Base-by-base conservation (phyloP, 179 eudicot genomes). In the Drosera spatulata region DNA sequence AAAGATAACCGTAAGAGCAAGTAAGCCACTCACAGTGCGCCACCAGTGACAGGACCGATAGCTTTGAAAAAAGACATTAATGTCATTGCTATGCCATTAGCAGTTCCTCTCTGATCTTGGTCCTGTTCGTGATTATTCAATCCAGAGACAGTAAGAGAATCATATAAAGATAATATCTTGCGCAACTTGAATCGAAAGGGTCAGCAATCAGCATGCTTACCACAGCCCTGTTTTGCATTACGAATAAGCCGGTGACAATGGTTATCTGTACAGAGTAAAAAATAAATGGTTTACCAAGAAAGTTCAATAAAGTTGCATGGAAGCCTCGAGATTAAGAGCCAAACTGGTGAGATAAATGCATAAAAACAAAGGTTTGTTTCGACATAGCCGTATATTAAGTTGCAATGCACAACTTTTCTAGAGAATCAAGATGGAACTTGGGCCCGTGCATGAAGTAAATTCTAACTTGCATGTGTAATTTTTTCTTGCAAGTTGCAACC, bases 41-140 rank as follows among this genome's bases (percentile, higher is more conserved):
- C 86, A 5, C 79, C 86, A 60, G 67, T 57, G 33, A 81, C 79
- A 51, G 86, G 86, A 53, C 83, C 86, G 38, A 71, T 64, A 15
- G 86, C 77, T 70, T 81, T 81, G 62, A 72, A 79, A 76, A 81
- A 47, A 39, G 86, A 81, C 86, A 81, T 76, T 11, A 65, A 61
- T 3, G 86, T 79, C 81, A 81, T 76, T 41, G 86, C 47, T 39
- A 81, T 41, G 61, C 86, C 86, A 46, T 79, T 81, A 37, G 86
- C 86, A 10, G 86, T 79, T 58, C 84, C 86, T 44, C 86, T 66
- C 64, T 81, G 86, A 45, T 76, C 69, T 64, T 81, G 85, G 7
- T 69, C 77, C 80, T 74, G 62, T 58, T 5, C 2, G 58, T 7
- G 4, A 15, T 37, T 39, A 41, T 46, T 56, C 53, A n/a, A 50